Evolutionary conservation across 768 basidiomycete species (phyloP), one percentile per base, ranked within the genome.

Genomic region (Lentinula boryana): DNA sequence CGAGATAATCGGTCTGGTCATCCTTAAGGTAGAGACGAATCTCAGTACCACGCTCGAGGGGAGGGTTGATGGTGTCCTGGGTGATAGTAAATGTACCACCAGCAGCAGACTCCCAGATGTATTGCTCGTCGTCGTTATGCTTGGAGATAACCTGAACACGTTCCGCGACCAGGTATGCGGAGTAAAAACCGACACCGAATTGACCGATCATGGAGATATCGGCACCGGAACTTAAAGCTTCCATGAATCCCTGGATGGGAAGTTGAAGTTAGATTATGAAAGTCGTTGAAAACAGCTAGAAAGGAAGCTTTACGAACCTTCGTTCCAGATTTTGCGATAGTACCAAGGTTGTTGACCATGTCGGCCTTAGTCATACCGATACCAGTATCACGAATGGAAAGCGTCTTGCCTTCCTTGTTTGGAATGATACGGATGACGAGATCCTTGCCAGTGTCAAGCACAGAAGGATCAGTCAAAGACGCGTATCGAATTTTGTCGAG

Each of bases 181-280:
- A 98, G 87, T 99, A 98, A 88, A 98, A 98, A 81, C 96, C 96
- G 75, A 99, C 96, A 95, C 96, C 93, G 77, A 97, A 96, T 81
- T 95, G 92, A 78, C 93, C 93, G 70, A 96, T 97, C 95, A 98
- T 98, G 70, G 90, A 91, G 63, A 93, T 92, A 70, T 93, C 90
- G 60, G 91, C 91, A 65, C 91, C 91, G 36, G 90, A 90, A 73
- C 80, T 86, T 63, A 98, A 84, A 58, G 97, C 96, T 82, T 99
- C 96, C 96, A 99, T 98, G 85, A 99, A 99, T 63, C 95, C 95
- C 91, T 95, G 64, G 8, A 51, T 40, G 46, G n/a, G 41, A 27
- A 49, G 13, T 43, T 21, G 12, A 32, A 56, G 51, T 63, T n/a
- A 63, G 18, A 46, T 62, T 18, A 63, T 60, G 27, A 50, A 52